Conservation (phyloP, 2,329 filamentous ascomycete species). For the Aureobasidium sp. region DNA sequence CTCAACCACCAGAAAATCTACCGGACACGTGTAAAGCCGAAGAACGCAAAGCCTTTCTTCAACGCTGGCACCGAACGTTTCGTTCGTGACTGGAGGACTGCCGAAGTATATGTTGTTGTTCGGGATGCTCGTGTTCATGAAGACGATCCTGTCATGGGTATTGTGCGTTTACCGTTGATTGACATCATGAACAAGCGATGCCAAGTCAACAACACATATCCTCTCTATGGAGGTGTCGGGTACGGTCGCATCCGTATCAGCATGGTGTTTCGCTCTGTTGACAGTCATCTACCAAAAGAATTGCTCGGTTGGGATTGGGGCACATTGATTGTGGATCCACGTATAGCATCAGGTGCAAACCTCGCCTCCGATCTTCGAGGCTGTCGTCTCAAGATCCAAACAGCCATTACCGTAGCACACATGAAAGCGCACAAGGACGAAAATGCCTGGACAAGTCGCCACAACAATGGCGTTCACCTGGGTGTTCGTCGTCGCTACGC, state of each 20-base stretch:
- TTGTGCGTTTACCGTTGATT: conserved; percentile 59
- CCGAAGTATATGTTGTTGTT: conserved; percentile 62
- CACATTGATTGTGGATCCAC: conserved; percentile 57
- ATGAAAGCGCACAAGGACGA: conserved; percentile 33
- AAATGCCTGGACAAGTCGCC: conserved; percentile 48
- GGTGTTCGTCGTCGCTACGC: conserved; percentile 57
- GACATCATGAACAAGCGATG: conserved; percentile 57
- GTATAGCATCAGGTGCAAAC: conserved; percentile 40
- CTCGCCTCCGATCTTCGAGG: conserved; percentile 38
- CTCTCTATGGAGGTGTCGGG: conserved; percentile 64
- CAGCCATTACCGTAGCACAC: conserved; percentile 52
- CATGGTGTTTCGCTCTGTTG: conserved; percentile 65
- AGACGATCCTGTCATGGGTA: conserved; percentile 61
- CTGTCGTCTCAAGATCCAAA: conserved; percentile 53
- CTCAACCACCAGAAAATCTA: conserved; percentile 65
- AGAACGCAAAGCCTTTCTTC: conserved; percentile 72
- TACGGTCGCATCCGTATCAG: conserved; percentile 63
- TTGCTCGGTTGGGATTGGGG: conserved; percentile 65
- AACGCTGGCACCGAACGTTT: conserved; percentile 70
- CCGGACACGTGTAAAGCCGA: conserved; percentile 67
- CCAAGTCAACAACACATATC: conserved; percentile 60
- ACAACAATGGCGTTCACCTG: conserved; percentile 42
- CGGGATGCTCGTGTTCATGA: conserved; percentile 63
- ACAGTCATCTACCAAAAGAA: conserved; percentile 52
- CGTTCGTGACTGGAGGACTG: conserved; percentile 58